A percentile compares a stretch with the other conserved stretches of the same genome.
These are phyloP conservation scores for Alternaria sp. DNA, from an alignment of 2,329 filamentous ascomycete species.

Conservation along the genomic window DNA sequence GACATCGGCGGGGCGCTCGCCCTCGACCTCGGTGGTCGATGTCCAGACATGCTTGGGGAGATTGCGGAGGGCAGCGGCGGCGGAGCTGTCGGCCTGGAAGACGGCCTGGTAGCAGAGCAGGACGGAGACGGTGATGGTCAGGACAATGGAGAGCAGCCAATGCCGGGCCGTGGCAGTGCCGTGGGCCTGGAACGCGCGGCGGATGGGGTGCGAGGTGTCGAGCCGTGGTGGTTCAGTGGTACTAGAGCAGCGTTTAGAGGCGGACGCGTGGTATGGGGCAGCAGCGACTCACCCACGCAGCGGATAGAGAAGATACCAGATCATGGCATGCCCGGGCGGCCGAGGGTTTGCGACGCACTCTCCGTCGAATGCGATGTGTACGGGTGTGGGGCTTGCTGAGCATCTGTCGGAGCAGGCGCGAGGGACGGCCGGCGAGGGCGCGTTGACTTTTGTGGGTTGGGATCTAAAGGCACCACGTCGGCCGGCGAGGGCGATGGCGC, in stretches of 20 bases:
- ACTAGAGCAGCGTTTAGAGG: slow-evolving; percentile 53
- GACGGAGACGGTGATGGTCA: slow-evolving; percentile 74
- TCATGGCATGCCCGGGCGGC: slow-evolving; percentile 57
- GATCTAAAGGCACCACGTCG: slow-evolving; percentile 1
- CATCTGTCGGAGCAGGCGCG: slow-evolving; percentile 28
- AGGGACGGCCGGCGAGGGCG: neutral
- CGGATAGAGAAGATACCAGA: slow-evolving; percentile 80
- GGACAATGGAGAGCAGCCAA: slow-evolving; percentile 74
- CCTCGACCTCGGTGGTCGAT: slow-evolving; percentile 68
- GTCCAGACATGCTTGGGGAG: slow-evolving; percentile 84
- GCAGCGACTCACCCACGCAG: slow-evolving; percentile 69
- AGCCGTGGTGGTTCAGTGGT: slow-evolving; percentile 76
- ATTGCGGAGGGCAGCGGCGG: slow-evolving; percentile 72
- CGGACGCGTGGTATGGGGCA: neutral
- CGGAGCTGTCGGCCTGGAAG: slow-evolving; percentile 76
- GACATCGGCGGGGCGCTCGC: slow-evolving; percentile 66
- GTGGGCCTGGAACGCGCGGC: slow-evolving; percentile 69
- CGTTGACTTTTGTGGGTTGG: neutral
- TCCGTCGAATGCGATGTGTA: slow-evolving; percentile 26
- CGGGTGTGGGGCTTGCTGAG: slow-evolving; percentile 31
- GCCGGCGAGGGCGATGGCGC: slow-evolving; percentile 18
- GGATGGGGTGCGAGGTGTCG: slow-evolving; percentile 68
- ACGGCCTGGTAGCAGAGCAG: slow-evolving; percentile 76
- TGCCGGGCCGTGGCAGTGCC: slow-evolving; percentile 73
- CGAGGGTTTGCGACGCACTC: slow-evolving; percentile 34